Evolutionary conservation across 495 filamentous ascomycete genomes (phyloP).

Genomic region (Penicillium paxilli): DNA sequence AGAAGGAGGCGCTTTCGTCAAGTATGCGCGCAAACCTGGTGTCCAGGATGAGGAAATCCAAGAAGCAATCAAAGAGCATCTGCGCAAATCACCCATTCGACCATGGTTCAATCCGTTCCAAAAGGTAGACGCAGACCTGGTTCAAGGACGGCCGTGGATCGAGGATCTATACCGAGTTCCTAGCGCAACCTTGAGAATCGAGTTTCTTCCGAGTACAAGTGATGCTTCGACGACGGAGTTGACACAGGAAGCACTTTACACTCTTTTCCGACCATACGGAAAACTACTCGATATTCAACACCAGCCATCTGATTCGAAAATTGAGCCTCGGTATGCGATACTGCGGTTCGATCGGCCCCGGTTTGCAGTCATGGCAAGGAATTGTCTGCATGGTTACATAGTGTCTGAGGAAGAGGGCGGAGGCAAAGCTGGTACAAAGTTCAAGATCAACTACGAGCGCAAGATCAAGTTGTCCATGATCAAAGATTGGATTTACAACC

Average conservation of each 20-base stretch:
- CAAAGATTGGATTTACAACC: slow-evolving; percentile 84
- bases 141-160: slow-evolving; percentile 87
- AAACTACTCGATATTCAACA: slow-evolving; percentile 78
- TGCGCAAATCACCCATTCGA: slow-evolving; percentile 69
- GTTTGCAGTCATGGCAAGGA: slow-evolving; percentile 81
- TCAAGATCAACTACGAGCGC: slow-evolving; percentile 81
- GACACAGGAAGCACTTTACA: slow-evolving; percentile 85
- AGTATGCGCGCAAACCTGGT: slow-evolving; percentile 64
- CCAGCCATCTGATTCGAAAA: slow-evolving; percentile 81
- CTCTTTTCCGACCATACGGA: slow-evolving; percentile 85
- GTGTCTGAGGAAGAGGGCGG: slow-evolving; percentile 65
- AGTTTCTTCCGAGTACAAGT: slow-evolving; percentile 72
- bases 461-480: slow-evolving; percentile 73
- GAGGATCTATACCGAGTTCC: slow-evolving; percentile 89
- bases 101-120: slow-evolving; percentile 89
- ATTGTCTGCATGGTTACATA: slow-evolving; percentile 86
- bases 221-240: slow-evolving; percentile 69
- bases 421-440: slow-evolving; percentile 67
- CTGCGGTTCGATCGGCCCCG: slow-evolving; percentile 71
- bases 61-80: slow-evolving; percentile 47
- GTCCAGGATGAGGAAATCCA: slow-evolving; percentile 60
- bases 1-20: slow-evolving; percentile 93
- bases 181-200: slow-evolving; percentile 70
- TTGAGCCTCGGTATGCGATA: slow-evolving; percentile 73
- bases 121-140: slow-evolving; percentile 65